Percentiles rank a stretch among this genome's conserved stretches.
These are phyloP conservation scores for Boletus rufocinnamomeus DNA, from an alignment of 768 basidiomycete species.

Conservation along the genomic window DNA sequence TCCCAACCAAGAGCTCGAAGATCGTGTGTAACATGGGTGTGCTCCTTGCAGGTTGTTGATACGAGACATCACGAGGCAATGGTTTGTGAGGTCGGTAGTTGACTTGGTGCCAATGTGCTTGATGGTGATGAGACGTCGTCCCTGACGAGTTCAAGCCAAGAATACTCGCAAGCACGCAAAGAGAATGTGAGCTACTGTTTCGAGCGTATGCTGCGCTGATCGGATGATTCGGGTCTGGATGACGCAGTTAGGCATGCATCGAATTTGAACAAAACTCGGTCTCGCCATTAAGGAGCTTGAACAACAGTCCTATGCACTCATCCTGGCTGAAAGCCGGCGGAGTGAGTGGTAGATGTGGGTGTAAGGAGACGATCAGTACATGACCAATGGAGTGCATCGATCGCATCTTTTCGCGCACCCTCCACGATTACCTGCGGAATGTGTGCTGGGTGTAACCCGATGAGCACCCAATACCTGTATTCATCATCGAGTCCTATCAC, in stretches of 20 bases:
- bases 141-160: not conserved
- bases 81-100: slow-evolving; percentile 71
- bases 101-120: slow-evolving; percentile 68
- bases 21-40: slow-evolving; percentile 49
- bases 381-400: slow-evolving; percentile 78
- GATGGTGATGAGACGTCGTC: slow-evolving; percentile 4
- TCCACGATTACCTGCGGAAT: slow-evolving; percentile 48
- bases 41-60: slow-evolving; percentile 30
- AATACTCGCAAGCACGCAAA: slow-evolving; percentile 62
- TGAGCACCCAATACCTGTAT: slow-evolving; percentile 80
- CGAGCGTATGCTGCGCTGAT: slow-evolving; percentile 53
- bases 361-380: slow-evolving; percentile 78
- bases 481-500: slow-evolving; percentile 67
- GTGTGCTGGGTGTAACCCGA: slow-evolving; percentile 80
- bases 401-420: slow-evolving; percentile 63
- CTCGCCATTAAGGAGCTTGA: slow-evolving; percentile 51
- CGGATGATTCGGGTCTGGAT: slow-evolving; percentile 23
- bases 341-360: slow-evolving; percentile 42
- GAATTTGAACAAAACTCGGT: not conserved
- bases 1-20: slow-evolving; percentile 59
- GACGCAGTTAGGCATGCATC: slow-evolving; percentile 6
- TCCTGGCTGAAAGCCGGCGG: slow-evolving; percentile 72
- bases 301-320: slow-evolving; percentile 78
- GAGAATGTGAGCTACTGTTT: slow-evolving; percentile 66
- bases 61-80: slow-evolving; percentile 54